Base-by-base conservation (phyloP, 371 early-diverging fungal genomes). In the Rhizopus arrhizus region DNA sequence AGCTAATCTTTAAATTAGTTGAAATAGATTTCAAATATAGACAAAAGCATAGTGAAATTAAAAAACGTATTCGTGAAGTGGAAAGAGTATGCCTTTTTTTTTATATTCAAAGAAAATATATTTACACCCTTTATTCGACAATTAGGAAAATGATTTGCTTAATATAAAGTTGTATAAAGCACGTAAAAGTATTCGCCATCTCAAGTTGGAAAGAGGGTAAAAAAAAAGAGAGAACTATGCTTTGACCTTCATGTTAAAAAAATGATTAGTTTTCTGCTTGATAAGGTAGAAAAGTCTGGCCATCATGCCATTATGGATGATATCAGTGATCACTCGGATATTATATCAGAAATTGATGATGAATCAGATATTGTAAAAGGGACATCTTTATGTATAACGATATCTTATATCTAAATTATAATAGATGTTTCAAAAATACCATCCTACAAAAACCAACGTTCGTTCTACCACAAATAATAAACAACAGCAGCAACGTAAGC, bases 21-120 rank as follows among this genome's bases (percentile, higher is more conserved):
- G 11, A 6, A 9, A 6, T 81, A 83, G 70, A 90, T 85, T 64
- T 64, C 53, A 69, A 68, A 49, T 81, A 82, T 52, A 80, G 69
- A 63, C 72, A 74, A 40, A 83, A 84, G 62, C 84, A 82, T 56
- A 84, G 74, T 50, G 82, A 85, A 16, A 69, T 86, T 13, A 83
- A 82, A 61, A 82, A 79, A 62, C 78, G 83, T 61, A 84, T 86
- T 58, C 74, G 80, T 43, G 83, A 85, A 52, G 83, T 86, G 66
- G 87, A 86, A 78, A 81, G 82, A 63, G 87, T 86, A 80, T 53
- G 54, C 2, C 5, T 8, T 49, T 15, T 9, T 15, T n/a, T 49
- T 13, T 22, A 22, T 22, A 22, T 22, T 22, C 22, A 22, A 22
- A 22, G 22, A 22, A 22, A 22, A 22, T 22, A 22, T 22, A 22